Base-by-base conservation (phyloP, 768 basidiomycete genomes). In the Pleurotus eryngii region DNA sequence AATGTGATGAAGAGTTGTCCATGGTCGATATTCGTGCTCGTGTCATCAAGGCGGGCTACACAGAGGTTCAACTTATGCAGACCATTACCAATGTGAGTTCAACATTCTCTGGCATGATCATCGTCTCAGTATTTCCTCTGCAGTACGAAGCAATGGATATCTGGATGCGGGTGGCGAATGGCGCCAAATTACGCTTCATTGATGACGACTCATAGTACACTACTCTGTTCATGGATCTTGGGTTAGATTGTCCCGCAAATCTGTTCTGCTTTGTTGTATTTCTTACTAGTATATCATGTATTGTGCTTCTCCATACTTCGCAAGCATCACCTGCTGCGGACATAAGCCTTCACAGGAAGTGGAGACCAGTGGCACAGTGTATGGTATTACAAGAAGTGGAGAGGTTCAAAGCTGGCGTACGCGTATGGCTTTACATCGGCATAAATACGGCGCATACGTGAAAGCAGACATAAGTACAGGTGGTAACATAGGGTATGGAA, bases 111-210 rank as follows among this genome's bases (percentile, higher is more conserved):
- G 50, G 5, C 55, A 5, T 55, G 37, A 5, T 22, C 8, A 17
- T 14, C n/a, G 2, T 57, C 22, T 65, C 49, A 55, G 59, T 64
- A 55, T 57, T 49, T 47, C 11, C 15, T 58, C 30, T 55, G 5
- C 65, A 98, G 95, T 98, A 97, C 69, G 95, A 97, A 70, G 81
- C 86, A 47, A 76, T 95, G 61, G 84, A 89, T 55, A 81, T 95
- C 53, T 86, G 88, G 81, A 78, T 83, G 49, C 83, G 92, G 3
- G 85, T 91, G n/a, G 91, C 92, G 8, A 91, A 89, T 64, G 86
- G 85, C 54, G 83, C 90, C 1, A 90, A 91, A 67, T 71, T 98
- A 40, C 86, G 86, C 49, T 90, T 95, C 68, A 78, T 84, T 54
- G 66, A 66, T 24, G 64, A 65, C 50, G 61, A 38, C 14, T 62